Conservation (phyloP, 208 protist species). For the Angomonas deanei region DNA sequence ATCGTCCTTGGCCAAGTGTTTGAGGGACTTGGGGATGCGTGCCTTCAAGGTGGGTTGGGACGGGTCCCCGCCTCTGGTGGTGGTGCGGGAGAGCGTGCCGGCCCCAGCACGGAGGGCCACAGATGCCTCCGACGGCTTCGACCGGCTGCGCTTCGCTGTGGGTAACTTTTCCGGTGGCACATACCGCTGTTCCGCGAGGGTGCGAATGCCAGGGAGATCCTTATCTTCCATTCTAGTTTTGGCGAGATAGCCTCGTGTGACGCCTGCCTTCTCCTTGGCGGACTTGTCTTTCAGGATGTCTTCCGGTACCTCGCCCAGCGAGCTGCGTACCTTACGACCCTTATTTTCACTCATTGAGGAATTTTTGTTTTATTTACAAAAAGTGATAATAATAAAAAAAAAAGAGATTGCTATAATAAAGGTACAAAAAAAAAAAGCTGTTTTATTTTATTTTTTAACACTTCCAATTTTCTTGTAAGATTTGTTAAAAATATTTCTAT, state of each 20-base stretch:
- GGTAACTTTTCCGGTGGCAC: slow-evolving; percentile 3
- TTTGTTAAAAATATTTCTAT: slow-evolving; percentile 5
- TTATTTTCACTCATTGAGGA: neutral
- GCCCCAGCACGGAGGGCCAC: neutral
- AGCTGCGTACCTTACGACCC: neutral
- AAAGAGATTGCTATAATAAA: slow-evolving; percentile 1
- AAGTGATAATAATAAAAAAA: neutral
- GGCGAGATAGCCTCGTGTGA: slow-evolving; percentile 46
- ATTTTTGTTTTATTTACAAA: neutral
- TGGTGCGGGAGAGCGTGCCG: neutral
- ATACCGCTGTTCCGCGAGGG: slow-evolving; percentile 44
- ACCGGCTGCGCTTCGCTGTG: neutral
- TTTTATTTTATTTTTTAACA: no score
- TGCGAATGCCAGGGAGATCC: slow-evolving; percentile 50
- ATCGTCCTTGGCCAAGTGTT: slow-evolving; percentile 7
- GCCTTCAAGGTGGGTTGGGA: neutral
- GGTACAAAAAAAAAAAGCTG: slow-evolving; percentile 7
- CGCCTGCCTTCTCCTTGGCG: slow-evolving; percentile 19
- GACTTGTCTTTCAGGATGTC: slow-evolving; percentile 46
- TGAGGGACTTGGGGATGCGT: slow-evolving; percentile 16
- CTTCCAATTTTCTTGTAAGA: neutral
- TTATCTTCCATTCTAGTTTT: slow-evolving; percentile 69
- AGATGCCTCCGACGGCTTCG: neutral
- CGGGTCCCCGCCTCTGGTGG: neutral
- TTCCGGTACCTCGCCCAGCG: slow-evolving; percentile 12